Base-by-base conservation (phyloP, 177 flowering plant species). In the Vitis hybrid region DNA sequence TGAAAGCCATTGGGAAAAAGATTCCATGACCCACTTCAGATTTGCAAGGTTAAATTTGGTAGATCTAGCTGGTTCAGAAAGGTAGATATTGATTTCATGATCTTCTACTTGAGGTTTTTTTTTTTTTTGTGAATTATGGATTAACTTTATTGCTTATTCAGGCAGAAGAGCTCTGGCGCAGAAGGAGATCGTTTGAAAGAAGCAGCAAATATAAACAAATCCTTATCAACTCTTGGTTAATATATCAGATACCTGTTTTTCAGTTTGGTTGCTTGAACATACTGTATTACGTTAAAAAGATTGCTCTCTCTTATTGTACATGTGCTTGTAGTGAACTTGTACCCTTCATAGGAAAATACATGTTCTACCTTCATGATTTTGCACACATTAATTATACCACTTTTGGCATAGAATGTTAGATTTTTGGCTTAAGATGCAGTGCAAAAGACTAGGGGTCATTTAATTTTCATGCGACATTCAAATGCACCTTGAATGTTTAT, bases 161-260 rank as follows among this genome's bases (percentile, higher is more conserved):
- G 97, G 85, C 97, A 92, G 87, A 94, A 92, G 79, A 91, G 89
- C 80, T 94, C 98, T 65, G 98, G 97, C 58, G 96, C 98, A 60
- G 97, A 92, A 80, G 97, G 97, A 64, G 98, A 92, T 52, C 94
- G 98, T 63, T 80, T 94, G 75, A 94, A 88, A 81, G 97, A 94
- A 85, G 97, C 98, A 65, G 93, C 97, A 77, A 92, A 91, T 66
- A 94, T 94, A 76, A 94, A 94, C 80, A 92, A 88, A 79, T 94
- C 98, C 13, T 79, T 94, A 51, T 94, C 98, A 66, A 94, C 94
- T 72, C 87, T 94, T 6, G 96, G 98, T 97, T 92, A 90, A 79
- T 49, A 71, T n/a, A 17, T 56, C 15, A 30, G 26, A 63, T 51
- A 52, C 49, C 56, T 40, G 10, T 26, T 62, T 72, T 45, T 56